phyloP scores from a whole-genome alignment of 306 rosid species.

The Mucuna pruriens region DNA sequence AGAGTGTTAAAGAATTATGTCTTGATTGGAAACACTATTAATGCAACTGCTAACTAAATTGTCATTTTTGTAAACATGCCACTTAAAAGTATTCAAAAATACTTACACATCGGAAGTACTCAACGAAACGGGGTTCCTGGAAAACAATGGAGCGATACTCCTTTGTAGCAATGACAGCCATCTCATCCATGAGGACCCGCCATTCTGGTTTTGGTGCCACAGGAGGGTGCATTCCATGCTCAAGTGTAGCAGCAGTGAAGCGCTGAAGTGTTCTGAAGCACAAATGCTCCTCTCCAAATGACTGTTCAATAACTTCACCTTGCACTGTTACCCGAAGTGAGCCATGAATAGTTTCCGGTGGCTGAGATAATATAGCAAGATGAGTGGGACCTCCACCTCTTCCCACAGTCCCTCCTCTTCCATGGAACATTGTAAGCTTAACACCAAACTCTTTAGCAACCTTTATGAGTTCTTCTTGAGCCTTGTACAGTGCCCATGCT shows the following conservation, averaged over 20 bases:
- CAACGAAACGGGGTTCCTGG: constrained; percentile 84
- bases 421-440: constrained; percentile 92
- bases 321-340: constrained; percentile 86
- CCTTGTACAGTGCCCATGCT: constrained; percentile 83
- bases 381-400: constrained; percentile 95
- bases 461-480: constrained; percentile 80
- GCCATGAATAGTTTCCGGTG: constrained; percentile 88
- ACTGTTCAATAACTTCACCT: constrained; percentile 93
- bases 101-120: constrained; percentile 83
- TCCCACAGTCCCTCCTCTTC: constrained; percentile 93
- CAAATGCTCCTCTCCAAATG: constrained; percentile 88
- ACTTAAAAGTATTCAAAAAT: background rate
- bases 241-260: constrained; percentile 87
- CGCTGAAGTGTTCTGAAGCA: constrained; percentile 92
- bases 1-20: background rate
- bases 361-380: constrained; percentile 90
- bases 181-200: constrained; percentile 88
- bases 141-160: constrained; percentile 84
- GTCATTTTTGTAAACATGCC: background rate
- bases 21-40: background rate
- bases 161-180: constrained; percentile 79
- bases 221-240: constrained; percentile 91
- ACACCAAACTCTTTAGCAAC: constrained; percentile 76
- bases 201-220: constrained; percentile 85
- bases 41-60: constrained; percentile 8